Evolutionary conservation across 495 filamentous ascomycete genomes (phyloP), one percentile per base, ranked within the genome.

Genomic region (Talaromyces wortmannii): DNA sequence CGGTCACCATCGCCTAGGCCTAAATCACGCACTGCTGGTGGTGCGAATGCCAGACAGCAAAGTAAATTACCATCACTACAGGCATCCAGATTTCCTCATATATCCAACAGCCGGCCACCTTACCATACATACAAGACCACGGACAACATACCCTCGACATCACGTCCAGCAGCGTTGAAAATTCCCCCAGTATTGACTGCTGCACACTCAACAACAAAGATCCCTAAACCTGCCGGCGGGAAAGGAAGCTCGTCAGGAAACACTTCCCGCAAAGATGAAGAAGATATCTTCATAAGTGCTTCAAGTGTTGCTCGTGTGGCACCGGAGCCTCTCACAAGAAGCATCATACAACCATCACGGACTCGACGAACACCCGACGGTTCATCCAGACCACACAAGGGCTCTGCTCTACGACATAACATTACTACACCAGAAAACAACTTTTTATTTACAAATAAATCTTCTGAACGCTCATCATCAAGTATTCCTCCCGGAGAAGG

Each of bases 1-100:
- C 57, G 59, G 6, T 46, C 67, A 23, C 52, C 68, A 16, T 45
- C 63, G 8, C 51, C 53, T 18, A 57, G 59, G 40, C 70, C 61
- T 49, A 67, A 62, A 51, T 49, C 58, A 53, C 30, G 48, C 48
- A 16, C 48, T 48, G 10, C 36, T 55, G 46, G 60, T 48, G 48
- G 36, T 57, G 8, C 6, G 23, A 23, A 23, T 48, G 2, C 15
- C 15, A 8, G 23, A 48, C 45, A 15, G 15, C 36, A 30, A 32
- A 18, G 42, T 12, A 16, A 45, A 23, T 15, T 31, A 6, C 31
- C 52, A 7, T 16, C 29, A 23, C n/a, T 23, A 31, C 42, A 45
- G 43, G 11, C 52, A 17, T 53, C 52, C 3, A 52, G 42, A 13
- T 7, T 52, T 17, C 50, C 50, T 8, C 50, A 42, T 12, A 12